These are phyloP conservation scores for Aspergillus vadensis DNA, from an alignment of 2,329 filamentous ascomycete genomes.

Conservation along the genomic window DNA sequence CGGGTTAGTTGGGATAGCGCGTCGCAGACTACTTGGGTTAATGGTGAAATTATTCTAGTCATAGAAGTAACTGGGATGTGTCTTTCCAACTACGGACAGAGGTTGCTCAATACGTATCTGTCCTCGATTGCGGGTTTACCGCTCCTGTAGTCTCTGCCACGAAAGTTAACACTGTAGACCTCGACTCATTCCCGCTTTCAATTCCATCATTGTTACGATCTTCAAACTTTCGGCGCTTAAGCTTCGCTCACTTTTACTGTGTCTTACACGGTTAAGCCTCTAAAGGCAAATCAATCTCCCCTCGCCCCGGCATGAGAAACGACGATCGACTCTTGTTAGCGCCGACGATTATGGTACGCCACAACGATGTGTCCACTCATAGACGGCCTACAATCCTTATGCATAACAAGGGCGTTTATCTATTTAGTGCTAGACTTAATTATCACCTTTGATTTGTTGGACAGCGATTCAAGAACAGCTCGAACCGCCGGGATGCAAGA, in stretches of 20 bases:
- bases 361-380: not conserved
- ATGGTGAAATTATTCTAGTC: not conserved
- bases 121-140: not conserved
- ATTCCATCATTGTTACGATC: not conserved
- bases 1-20: not conserved
- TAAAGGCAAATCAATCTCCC: not conserved
- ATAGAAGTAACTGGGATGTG: not conserved
- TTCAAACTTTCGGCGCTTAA: not conserved
- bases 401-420: not conserved
- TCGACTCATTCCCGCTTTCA: not conserved
- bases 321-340: not conserved
- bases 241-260: not conserved
- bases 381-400: not conserved
- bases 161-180: not conserved
- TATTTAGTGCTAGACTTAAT: not conserved
- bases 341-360: not conserved
- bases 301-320: not conserved
- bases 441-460: not conserved
- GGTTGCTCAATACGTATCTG: not conserved
- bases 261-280: not conserved
- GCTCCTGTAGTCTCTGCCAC: not conserved
- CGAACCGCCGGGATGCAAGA: not conserved
- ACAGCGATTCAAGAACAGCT: not conserved
- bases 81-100: not conserved
- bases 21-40: not conserved